Base-by-base conservation (phyloP, 768 basidiomycete genomes). In the Coprinopsis strossmayeri region DNA sequence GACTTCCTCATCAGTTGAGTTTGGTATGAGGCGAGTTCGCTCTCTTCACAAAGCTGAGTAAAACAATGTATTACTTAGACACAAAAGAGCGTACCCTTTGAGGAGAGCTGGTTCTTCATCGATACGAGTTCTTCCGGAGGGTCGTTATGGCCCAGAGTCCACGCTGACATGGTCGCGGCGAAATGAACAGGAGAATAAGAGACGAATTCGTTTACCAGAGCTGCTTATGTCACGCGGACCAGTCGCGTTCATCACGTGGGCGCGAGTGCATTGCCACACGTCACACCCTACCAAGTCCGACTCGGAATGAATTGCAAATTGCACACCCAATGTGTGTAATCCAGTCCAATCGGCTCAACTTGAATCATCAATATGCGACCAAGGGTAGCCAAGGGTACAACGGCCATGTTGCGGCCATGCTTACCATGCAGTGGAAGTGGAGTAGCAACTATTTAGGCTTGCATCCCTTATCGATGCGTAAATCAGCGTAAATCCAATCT, bases 21-120 rank as follows among this genome's bases (percentile, higher is more conserved):
- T 56, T 73, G 67, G 50, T 74, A 72, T 24, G 71, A 69, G 26
- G 74, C 71, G 57, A 76, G 72, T 49, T 76, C 71, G 23, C 66
- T 61, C 54, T 79, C 77, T 78, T 46, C 5, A 50, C 17, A 23
- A 17, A 50, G 18, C 10, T 13, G 30, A 18, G 28, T 10, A 34
- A 2, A n/a, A 25, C 11, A 10, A 3, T 32, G 7, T 38, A 38
- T 18, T 9, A 18, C 24, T 12, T 24, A 7, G 25, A 5, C 11
- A 25, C 25, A 7, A 21, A 9, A 42, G 12, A 23, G 32, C 59
- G 27, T 37, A 74, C 78, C 78, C 71, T 76, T 74, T 61, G 70
- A 74, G 5, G 72, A 61, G 47, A 78, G 51, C 56, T 72, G 74
- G 55, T 76, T 72, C 63, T 65, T 77, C 38, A 69, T 64, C 15